Percentiles rank a stretch among this genome's conserved stretches.
Evolutionary conservation across 352 stramenopile species (phyloP).

Genomic region (Globisporangium solare): DNA sequence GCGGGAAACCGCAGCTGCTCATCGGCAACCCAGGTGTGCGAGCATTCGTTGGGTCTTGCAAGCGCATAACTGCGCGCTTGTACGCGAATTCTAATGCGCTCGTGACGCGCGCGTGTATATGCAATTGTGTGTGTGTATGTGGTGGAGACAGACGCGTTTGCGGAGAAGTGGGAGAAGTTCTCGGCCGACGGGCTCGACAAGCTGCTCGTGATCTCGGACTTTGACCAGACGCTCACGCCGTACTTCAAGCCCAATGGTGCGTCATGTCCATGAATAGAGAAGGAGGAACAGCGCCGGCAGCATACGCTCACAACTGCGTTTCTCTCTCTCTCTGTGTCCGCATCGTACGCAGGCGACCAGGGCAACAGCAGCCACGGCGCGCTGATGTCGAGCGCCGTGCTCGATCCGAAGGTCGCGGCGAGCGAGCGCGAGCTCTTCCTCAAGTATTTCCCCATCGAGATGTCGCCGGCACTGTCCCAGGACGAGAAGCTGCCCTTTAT

Average conservation of each 20-base stretch:
- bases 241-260: constrained; percentile 49
- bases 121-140: not conserved
- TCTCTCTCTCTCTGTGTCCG: too few relatives aligned
- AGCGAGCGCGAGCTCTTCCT: constrained; percentile 47
- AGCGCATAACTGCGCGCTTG: not conserved
- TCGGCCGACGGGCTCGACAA: constrained; percentile 53
- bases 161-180: constrained; percentile 77
- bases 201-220: constrained; percentile 78
- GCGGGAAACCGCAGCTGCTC: constrained; percentile 5
- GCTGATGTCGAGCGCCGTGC: constrained; percentile 17
- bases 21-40: constrained; percentile 4
- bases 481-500: constrained; percentile 70
- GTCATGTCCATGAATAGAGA: not conserved
- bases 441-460: constrained; percentile 65
- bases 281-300: not conserved
- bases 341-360: constrained; percentile 1
- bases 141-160: constrained; percentile 48
- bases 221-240: constrained; percentile 78
- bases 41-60: not conserved
- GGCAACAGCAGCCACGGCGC: constrained; percentile 23
- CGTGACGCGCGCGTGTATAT: not conserved
- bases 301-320: too few relatives aligned
- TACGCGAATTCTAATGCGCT: not conserved
- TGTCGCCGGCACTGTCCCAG: constrained; percentile 42
- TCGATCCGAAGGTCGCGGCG: constrained; percentile 22